A percentile compares a stretch with the other conserved stretches of the same genome.
Conservation (phyloP, 2,329 filamentous ascomycete genomes). For the Arthrobotrys entomopaga region DNA sequence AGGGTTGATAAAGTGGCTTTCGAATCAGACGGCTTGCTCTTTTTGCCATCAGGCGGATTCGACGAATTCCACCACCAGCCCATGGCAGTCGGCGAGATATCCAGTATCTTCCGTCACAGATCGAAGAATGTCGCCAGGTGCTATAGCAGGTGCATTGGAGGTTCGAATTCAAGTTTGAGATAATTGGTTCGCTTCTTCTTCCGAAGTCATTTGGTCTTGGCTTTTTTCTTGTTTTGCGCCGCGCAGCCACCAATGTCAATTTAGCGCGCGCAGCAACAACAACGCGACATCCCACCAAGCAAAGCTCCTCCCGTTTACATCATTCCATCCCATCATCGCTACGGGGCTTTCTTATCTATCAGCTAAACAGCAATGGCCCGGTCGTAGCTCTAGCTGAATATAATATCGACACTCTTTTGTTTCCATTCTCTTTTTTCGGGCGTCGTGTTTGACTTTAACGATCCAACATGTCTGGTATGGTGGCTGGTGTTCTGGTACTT, state of each 20-base stretch:
- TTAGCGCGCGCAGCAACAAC: slow-evolving; percentile 38
- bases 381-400: too few species aligned
- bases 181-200: not conserved
- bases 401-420: not conserved
- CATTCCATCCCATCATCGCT: slow-evolving; percentile 7
- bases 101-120: slow-evolving; percentile 3
- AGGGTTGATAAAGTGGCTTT: slow-evolving; percentile 78
- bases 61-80: slow-evolving; percentile 72
- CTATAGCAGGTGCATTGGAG: slow-evolving; percentile 11
- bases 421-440: not conserved
- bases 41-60: slow-evolving; percentile 28
- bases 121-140: not conserved
- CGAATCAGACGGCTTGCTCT: slow-evolving; percentile 60
- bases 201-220: slow-evolving; percentile 10
- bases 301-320: slow-evolving; percentile 23
- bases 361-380: too few species aligned
- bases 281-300: slow-evolving; percentile 54
- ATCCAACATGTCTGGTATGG: slow-evolving; percentile 48
- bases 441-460: not conserved
- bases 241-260: slow-evolving; percentile 11
- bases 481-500: not conserved
- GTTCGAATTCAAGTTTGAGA: not conserved
- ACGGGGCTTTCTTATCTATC: not conserved
- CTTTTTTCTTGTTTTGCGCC: slow-evolving; percentile 46
- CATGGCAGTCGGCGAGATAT: slow-evolving; percentile 63